A percentile compares a stretch with the other conserved stretches of the same genome.
Evolutionary conservation across 2,329 filamentous ascomycete species (phyloP).

Genomic region (Ciborinia camelliae): DNA sequence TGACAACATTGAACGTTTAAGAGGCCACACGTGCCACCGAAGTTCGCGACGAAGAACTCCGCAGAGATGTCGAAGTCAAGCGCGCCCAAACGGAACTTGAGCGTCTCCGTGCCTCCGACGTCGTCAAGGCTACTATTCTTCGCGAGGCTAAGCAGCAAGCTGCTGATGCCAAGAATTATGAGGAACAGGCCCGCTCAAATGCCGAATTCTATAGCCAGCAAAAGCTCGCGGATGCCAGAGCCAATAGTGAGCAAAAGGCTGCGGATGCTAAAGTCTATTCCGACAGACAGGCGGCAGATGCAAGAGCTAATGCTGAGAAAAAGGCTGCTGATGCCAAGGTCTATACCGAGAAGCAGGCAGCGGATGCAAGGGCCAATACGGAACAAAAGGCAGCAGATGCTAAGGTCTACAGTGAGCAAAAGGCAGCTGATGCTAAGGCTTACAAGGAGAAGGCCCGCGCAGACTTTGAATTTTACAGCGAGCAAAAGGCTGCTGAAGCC

Average conservation of each 20-base stretch:
- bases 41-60: conserved; percentile 73
- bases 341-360: conserved; percentile 51
- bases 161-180: conserved; percentile 63
- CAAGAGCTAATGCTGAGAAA: conserved; percentile 22
- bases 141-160: conserved; percentile 67
- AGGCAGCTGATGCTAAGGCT: conserved; percentile 51
- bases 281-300: conserved; percentile 42
- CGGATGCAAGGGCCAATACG: conserved; percentile 39
- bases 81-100: conserved; percentile 78
- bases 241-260: conserved; percentile 44
- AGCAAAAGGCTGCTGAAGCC: conserved; percentile 53
- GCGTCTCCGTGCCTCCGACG: conserved; percentile 70
- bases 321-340: conserved; percentile 64
- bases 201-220: conserved; percentile 41
- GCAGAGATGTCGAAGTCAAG: conserved; percentile 73
- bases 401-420: conserved; percentile 41
- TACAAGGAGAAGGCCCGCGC: conserved; percentile 36
- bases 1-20: not conserved
- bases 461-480: conserved; percentile 40
- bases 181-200: conserved; percentile 56
- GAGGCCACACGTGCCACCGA: conserved; percentile 70
- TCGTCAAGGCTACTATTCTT: conserved; percentile 71
- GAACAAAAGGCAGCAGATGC: conserved; percentile 46
- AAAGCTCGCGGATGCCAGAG: not conserved
- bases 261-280: conserved; percentile 66